Base-by-base conservation (phyloP, 352 stramenopile species). In the Phytophthora citrophthora region DNA sequence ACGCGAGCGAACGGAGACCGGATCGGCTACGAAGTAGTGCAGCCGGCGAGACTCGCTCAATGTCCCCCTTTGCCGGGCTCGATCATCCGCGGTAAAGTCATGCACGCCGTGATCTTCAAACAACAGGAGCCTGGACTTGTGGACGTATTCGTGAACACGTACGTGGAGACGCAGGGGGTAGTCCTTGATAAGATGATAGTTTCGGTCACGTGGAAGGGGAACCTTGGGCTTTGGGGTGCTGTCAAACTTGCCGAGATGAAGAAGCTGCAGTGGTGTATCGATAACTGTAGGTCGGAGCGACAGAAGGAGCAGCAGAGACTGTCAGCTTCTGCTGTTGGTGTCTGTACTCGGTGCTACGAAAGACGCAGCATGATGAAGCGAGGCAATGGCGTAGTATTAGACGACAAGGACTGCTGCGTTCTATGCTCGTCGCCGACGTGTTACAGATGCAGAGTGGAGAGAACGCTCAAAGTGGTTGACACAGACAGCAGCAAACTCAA, bases 11-110 rank as follows among this genome's bases (percentile, higher is more conserved):
- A 61, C n/a, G 74, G 74, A 13, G 74, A 83, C 13, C 50, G 52
- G 5, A 64, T 83, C 38, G 74, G 74, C 41, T 83, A 73, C 55
- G 71, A 83, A 26, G 57, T 83, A 32, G 67, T 72, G 12, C 72
- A 83, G 39, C 84, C 82, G n/a, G 71, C 81, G 16, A 53, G 47
- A 10, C 54, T 75, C 15, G 4, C 34, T 11, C 39, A 61, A 15
- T 70, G 55, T 41, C 61, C 62, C 7, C 54, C 62, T 4, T 5
- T 64, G 7, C 74, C 65, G 12, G 65, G 86, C 7, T 2, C 15
- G 5, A 32, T 62, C 4, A 10, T 58, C 24, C 63, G 63, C 5
- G 38, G 41, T 20, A 61, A 58, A 53, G 32, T 62, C 4, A 62
- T 71, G 56, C 62, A 61, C 32, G 57, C 43, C 2, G 38, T 23